Percentiles rank a stretch among this genome's conserved stretches.
phyloP scores from a whole-genome alignment of 1,139 yeast species.

The Taiozyma sp. region DNA sequence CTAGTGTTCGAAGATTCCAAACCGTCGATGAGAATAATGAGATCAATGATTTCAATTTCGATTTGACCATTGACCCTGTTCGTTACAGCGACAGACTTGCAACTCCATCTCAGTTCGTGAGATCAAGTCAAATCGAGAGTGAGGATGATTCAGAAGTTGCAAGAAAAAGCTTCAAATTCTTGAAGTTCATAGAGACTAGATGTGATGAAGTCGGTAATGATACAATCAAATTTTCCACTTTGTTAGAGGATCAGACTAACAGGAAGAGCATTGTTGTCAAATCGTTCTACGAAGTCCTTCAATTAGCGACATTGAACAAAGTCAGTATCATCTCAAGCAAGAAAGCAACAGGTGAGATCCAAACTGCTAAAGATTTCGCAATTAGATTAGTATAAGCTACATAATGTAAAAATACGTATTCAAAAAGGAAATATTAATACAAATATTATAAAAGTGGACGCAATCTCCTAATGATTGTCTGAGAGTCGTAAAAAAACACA shows the following conservation, averaged over 20 bases:
- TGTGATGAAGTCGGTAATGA: slow-evolving; percentile 12
- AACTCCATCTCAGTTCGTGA: neutral
- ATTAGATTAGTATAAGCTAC: neutral
- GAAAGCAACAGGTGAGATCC: slow-evolving; percentile 2
- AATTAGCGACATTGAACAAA: slow-evolving; percentile 30
- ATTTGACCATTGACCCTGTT: neutral
- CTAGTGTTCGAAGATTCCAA: slow-evolving; percentile 12
- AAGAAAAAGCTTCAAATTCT: slow-evolving; percentile 16
- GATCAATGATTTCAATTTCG: slow-evolving; percentile 8
- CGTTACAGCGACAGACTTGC: neutral
- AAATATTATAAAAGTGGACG: slow-evolving; percentile 1
- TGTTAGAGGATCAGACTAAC: slow-evolving; percentile 13
- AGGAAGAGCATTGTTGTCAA: slow-evolving; percentile 33
- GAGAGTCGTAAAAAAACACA: neutral
- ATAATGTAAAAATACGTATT: neutral
- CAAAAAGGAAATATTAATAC: neutral
- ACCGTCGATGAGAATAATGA: slow-evolving; percentile 13
- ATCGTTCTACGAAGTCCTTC: slow-evolving; percentile 37
- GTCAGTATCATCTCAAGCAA: slow-evolving; percentile 4
- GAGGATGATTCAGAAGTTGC: neutral
- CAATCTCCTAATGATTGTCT: neutral
- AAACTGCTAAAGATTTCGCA: neutral
- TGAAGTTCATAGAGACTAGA: slow-evolving; percentile 16
- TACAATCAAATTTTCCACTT: slow-evolving; percentile 12
- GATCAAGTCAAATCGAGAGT: neutral